These are phyloP conservation scores for Aureobasidium sp. DNA, from an alignment of 2,329 filamentous ascomycete genomes.

Conservation along the genomic window DNA sequence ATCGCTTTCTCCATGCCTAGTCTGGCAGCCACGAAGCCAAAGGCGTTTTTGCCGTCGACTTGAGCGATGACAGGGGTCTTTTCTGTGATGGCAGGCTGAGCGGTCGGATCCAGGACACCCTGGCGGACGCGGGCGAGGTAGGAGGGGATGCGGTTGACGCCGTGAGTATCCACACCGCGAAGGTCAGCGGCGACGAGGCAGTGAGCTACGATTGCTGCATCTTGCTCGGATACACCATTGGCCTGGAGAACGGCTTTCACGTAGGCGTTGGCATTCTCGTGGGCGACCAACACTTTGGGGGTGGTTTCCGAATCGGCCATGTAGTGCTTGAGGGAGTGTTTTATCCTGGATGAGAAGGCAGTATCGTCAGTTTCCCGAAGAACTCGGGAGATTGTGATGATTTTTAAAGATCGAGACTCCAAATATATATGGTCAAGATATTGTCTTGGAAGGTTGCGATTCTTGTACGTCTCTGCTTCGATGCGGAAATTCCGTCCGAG, in stretches of 20 bases:
- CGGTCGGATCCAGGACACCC: constrained; percentile 53
- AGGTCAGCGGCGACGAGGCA: constrained; percentile 65
- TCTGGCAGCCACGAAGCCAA: constrained; percentile 62
- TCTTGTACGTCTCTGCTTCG: neutral
- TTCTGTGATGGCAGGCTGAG: constrained; percentile 48
- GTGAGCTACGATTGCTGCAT: constrained; percentile 52
- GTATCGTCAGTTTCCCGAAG: too few species aligned
- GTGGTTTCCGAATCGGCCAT: constrained; percentile 38
- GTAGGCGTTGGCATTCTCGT: constrained; percentile 30
- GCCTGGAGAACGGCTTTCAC: constrained; percentile 46
- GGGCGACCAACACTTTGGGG: constrained; percentile 30
- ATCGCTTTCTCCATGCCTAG: constrained; percentile 57
- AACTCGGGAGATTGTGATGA: neutral
- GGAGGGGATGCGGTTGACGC: constrained; percentile 64
- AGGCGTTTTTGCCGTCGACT: constrained; percentile 58
- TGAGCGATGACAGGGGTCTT: constrained; percentile 61
- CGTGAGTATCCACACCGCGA: constrained; percentile 68
- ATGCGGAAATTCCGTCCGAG: neutral
- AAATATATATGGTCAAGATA: neutral
- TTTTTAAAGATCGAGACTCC: neutral
- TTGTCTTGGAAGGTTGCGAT: neutral
- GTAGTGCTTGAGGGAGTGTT: neutral
- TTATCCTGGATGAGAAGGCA: neutral
- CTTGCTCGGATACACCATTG: constrained; percentile 47
- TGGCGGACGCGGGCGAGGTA: constrained; percentile 64